Base-by-base conservation (phyloP, 2,329 filamentous ascomycete species). In the Fusarium sp. region DNA sequence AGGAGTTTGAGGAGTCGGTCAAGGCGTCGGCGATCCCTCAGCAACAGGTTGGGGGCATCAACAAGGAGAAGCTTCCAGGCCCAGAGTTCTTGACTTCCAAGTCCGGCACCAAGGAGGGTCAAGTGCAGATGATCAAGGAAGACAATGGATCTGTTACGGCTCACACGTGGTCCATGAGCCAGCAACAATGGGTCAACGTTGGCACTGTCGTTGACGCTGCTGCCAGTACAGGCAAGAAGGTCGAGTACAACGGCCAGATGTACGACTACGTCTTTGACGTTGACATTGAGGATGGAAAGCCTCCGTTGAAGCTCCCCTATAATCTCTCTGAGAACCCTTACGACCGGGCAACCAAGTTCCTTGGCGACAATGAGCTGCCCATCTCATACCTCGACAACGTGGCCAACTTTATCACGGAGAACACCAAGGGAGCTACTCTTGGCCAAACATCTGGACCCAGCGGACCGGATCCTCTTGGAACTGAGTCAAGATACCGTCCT, bases 191-290 rank as follows among this genome's bases (percentile, higher is more conserved):
- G 95, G 87, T 94, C 66, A 93, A 92, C 71, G 93, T 98, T 10
- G 96, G 96, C n/a, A 97, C 95, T 0, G 95, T 99, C 1, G 96
- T 98, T 12, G 94, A 97, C 76, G 91, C 94, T 5, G 93, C 93
- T 6, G 94, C 93, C 40, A 97, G 94, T 79, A 94, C 91, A 73
- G 93, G 94, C 12, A 91, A 91, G 67, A 95, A 95, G 83, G 90
- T 91, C 9, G 88, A 92, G 66, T 92, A 96, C 79, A 87, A 93
- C 2, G 96, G 96, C 35, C 90, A 97, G 79, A 93, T 96, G 70
- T 99, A 97, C 81, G 96, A 99, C 80, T 98, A 93, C 78, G 95
- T 99, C 10, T 98, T 98, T 75, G 95, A 98, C 79, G 95, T 98
- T 29, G 95, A 98, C 77, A 97, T 98, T 71, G 94, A 98, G 80